These are phyloP conservation scores for Chamaecrista fasciculata DNA, from an alignment of 306 rosid genomes.

Conservation along the genomic window DNA sequence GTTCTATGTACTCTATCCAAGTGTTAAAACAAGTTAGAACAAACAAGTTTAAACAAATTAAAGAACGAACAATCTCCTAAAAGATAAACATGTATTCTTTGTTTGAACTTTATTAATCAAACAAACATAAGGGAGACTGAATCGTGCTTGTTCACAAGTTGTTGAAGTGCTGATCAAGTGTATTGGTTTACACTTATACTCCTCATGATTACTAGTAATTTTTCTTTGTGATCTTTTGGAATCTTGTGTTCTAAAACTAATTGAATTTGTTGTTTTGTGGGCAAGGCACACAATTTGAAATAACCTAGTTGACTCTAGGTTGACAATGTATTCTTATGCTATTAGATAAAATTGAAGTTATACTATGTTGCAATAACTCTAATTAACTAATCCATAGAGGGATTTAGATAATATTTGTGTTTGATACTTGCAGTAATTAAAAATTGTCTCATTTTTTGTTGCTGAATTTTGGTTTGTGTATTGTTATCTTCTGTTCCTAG, in stretches of 20 bases:
- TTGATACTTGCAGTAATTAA: constrained; percentile 29
- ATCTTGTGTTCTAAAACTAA: background rate
- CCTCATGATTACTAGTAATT: background rate
- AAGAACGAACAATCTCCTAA: background rate
- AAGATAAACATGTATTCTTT: background rate
- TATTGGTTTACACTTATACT: background rate
- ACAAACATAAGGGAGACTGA: background rate
- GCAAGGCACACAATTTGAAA: background rate
- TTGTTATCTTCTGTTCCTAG: constrained; percentile 29
- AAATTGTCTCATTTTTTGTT: constrained; percentile 27
- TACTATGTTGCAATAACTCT: constrained; percentile 20
- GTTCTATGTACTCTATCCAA: background rate
- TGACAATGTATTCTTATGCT: constrained; percentile 12
- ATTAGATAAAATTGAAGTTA: constrained; percentile 11
- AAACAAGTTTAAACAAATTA: background rate
- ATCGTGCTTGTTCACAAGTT: background rate
- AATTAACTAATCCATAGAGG: constrained; percentile 29
- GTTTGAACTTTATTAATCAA: background rate
- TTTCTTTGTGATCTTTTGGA: background rate
- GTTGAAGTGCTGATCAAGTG: no score
- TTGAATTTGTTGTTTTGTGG: background rate
- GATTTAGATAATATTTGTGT: constrained; percentile 33
- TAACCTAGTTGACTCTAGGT: constrained; percentile 8
- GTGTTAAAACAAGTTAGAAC: background rate
- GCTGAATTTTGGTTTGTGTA: constrained; percentile 34